phyloP scores from a whole-genome alignment of 345 rosid species.

The Carallia pectinifolia region DNA sequence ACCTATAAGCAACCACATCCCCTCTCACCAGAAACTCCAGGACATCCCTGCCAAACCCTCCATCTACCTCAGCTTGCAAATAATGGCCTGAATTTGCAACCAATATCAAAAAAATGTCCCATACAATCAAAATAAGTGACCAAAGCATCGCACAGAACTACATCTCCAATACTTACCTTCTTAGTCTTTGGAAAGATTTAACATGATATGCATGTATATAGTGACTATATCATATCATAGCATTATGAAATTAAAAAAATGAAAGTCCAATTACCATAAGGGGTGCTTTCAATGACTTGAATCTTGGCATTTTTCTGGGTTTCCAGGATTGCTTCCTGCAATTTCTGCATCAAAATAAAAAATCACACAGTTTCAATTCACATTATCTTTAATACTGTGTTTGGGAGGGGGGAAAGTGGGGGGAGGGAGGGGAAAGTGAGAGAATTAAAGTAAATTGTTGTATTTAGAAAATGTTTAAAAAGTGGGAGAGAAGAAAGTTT shows the following conservation, averaged over 20 bases:
- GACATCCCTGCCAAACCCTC: conserved; percentile 72
- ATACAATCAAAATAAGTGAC: not conserved
- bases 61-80: conserved; percentile 71
- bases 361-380: not conserved
- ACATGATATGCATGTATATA: not conserved
- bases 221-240: too few species aligned
- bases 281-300: conserved; percentile 57
- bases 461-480: too few species aligned
- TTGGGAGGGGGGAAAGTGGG: too few species aligned
- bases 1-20: conserved; percentile 72
- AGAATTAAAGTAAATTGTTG: too few species aligned
- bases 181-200: not conserved
- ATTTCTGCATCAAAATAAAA: conserved; percentile 39
- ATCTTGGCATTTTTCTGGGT: conserved; percentile 74
- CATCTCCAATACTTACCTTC: not conserved
- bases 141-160: not conserved
- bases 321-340: conserved; percentile 62
- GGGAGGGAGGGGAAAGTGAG: too few species aligned
- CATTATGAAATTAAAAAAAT: not conserved
- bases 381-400: not conserved
- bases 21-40: conserved; percentile 77
- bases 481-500: too few species aligned
- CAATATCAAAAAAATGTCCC: not conserved
- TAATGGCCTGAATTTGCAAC: conserved; percentile 50
- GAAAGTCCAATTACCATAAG: conserved; percentile 45